Base-by-base conservation (phyloP, 345 rosid genomes). In the Bruguiera sexangula region DNA sequence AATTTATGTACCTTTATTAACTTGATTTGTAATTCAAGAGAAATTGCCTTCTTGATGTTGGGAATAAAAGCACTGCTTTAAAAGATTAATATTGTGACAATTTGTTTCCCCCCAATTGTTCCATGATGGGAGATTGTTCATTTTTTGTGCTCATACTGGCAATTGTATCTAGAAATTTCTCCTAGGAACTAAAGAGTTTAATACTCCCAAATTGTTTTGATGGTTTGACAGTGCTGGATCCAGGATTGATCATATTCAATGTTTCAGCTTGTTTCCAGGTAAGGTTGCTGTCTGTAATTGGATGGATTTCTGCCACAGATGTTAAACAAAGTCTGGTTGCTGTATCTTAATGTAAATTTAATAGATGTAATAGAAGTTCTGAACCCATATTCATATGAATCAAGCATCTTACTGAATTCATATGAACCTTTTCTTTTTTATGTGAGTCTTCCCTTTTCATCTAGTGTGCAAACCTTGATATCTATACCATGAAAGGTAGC, bases 201-300 rank as follows among this genome's bases (percentile, higher is more conserved):
- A 22, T 55, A 9, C 24, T 55, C 11, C 29, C 6, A 19, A 26
- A n/a, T 57, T 48, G 60, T 74, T 57, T 69, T 62, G 62, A 73
- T 70, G 21, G 63, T 64, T 60, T 76, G 75, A 78, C 84, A 94
- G 98, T 69, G 82, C 86, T 66, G 83, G 77, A 63, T 76, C 79
- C 65, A 73, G 76, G 63, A 30, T 70, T 53, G 89, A 84, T 80
- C 92, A 85, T 76, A 18, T 71, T 68, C 83, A 91, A 61, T 31
- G 54, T 66, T 86, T 88, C 71, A 82, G 73, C 74, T 80, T 87
- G 78, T 80, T 94, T 65, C 99, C 99, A 75, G 99, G 98, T 91
- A 80, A 15, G 59, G 43, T 63, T 70, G 36, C 46, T 65, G 63
- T 34, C 46, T 21, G 22, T 21, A 7, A 21, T 65, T 54, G 52